Percentiles rank a stretch among this genome's conserved stretches.
Conservation (phyloP, 176 grass and related monocot genomes). For the Hsuehochloa calcarea region DNA sequence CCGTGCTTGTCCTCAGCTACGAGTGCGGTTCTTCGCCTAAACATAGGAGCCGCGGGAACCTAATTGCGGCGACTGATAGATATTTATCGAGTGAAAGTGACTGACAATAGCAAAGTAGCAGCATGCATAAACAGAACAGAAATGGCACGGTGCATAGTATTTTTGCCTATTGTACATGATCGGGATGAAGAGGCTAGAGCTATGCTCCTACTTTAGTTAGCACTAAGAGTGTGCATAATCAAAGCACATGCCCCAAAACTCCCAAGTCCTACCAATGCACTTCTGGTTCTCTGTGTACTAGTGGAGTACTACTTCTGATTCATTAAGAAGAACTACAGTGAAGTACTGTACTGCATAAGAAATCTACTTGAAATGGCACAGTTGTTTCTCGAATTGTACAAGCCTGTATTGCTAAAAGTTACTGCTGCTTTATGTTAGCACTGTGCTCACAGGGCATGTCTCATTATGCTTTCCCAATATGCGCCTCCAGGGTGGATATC, state of each 20-base stretch:
- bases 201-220: no score
- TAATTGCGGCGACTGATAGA: not conserved
- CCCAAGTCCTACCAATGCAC: not conserved
- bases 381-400: not conserved
- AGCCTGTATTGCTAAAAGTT: not conserved
- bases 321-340: not conserved
- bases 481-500: constrained; percentile 28
- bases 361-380: not conserved
- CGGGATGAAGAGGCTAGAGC: not conserved
- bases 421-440: not conserved
- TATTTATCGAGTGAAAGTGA: constrained; percentile 24
- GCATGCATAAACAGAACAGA: not conserved
- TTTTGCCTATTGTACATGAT: not conserved
- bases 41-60: constrained; percentile 2
- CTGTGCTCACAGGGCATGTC: not conserved
- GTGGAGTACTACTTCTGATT: not conserved
- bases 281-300: not conserved
- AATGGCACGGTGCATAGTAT: not conserved
- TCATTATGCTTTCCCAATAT: constrained; percentile 13
- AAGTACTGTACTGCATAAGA: not conserved
- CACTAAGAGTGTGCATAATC: not conserved
- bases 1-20: not conserved
- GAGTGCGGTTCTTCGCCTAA: not conserved
- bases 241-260: not conserved
- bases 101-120: not conserved